These are phyloP conservation scores for Fusarium sp. DNA, from an alignment of 2,329 filamentous ascomycete genomes.

Conservation along the genomic window DNA sequence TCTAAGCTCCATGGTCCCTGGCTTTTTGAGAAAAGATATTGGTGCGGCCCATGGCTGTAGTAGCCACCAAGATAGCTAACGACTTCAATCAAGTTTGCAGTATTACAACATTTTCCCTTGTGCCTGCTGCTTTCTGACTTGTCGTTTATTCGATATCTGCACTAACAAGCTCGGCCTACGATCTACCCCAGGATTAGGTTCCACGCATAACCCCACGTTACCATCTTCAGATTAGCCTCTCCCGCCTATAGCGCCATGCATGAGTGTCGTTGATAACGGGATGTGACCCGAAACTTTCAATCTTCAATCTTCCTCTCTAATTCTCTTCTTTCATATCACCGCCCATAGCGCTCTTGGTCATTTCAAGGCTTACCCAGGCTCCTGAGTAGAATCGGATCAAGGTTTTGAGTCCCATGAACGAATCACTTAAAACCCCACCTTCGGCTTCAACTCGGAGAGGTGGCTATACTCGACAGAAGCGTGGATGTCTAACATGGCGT, in stretches of 20 bases:
- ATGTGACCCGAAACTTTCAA: not conserved
- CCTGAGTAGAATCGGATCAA: not conserved
- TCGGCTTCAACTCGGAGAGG: not conserved
- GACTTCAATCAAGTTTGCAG: not conserved
- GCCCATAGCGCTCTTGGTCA: not conserved
- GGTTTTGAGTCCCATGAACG: not conserved
- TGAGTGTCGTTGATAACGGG: not conserved
- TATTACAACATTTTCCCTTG: not conserved
- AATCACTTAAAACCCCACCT: too few relatives aligned
- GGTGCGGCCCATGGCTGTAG: not conserved
- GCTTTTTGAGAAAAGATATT: not conserved
- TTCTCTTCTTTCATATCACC: not conserved
- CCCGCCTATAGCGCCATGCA: not conserved
- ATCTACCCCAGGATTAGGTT: not conserved
- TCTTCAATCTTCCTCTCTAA: not conserved
- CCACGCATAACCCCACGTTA: not conserved
- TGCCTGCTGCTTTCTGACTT: not conserved
- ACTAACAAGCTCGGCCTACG: not conserved
- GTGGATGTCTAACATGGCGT: conserved; percentile 36
- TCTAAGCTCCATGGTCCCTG: not conserved
- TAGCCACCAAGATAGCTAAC: not conserved
- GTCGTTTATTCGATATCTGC: not conserved
- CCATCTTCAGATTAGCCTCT: not conserved
- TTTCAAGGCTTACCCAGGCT: too few relatives aligned
- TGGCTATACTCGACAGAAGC: conserved; percentile 35